These are phyloP conservation scores for Arthrobotrys pseudoclavata DNA, from an alignment of 2,329 filamentous ascomycete genomes.

Conservation along the genomic window DNA sequence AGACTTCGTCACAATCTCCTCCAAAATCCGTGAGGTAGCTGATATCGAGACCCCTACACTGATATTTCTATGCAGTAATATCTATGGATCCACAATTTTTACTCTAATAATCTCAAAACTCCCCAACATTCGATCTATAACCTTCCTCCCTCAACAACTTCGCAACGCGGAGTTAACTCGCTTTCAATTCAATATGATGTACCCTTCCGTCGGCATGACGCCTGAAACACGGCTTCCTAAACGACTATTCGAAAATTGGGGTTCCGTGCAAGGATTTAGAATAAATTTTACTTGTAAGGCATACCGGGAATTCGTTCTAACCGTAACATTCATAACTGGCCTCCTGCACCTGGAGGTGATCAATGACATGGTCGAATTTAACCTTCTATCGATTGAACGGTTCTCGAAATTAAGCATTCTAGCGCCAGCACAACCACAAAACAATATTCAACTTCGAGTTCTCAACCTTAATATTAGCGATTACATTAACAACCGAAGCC, in stretches of 20 bases:
- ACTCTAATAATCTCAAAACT: conserved; percentile 21
- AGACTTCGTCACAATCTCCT: not conserved
- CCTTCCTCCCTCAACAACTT: not conserved
- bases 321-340: not conserved
- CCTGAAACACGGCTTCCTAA: not conserved
- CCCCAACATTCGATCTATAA: conserved; percentile 21
- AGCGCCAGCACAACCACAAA: too few relatives aligned
- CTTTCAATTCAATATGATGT: not conserved
- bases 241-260: not conserved
- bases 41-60: not conserved
- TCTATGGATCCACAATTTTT: not conserved
- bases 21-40: not conserved
- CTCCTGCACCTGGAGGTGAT: not conserved
- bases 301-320: not conserved
- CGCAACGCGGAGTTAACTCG: not conserved
- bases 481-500: too few relatives aligned
- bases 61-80: not conserved
- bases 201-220: not conserved
- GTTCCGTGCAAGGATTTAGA: not conserved
- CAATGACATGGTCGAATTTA: not conserved
- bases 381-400: not conserved
- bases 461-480: too few relatives aligned
- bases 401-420: not conserved
- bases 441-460: too few relatives aligned
- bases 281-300: not conserved